Evolutionary conservation across 2,329 filamentous ascomycete species (phyloP).

Genomic region (Ophiostoma novo-ulmi): DNA sequence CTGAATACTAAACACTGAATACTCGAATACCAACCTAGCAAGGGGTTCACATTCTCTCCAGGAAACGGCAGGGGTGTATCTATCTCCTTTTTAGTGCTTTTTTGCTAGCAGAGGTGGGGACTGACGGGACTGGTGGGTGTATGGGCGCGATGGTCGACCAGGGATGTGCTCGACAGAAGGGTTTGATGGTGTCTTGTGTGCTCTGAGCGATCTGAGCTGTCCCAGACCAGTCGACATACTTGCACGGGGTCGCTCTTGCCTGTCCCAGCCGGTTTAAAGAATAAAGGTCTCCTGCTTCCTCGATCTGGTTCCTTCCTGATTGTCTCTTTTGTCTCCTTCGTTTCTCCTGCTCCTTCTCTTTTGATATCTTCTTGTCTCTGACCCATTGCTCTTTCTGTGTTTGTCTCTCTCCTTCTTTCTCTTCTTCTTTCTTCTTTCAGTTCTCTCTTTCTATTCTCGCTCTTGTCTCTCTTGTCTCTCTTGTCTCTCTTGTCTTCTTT

Average conservation of each 20-base stretch:
- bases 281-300: background rate
- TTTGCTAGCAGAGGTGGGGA: background rate
- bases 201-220: background rate
- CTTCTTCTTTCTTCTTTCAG: background rate
- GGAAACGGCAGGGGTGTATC: background rate
- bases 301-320: background rate
- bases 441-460: background rate
- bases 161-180: conserved; percentile 16
- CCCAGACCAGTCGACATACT: background rate
- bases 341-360: background rate
- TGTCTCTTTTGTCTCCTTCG: background rate
- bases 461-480: background rate
- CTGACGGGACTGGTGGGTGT: conserved; percentile 7
- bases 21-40: background rate
- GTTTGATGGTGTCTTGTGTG: background rate
- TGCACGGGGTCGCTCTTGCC: background rate
- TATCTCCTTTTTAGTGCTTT: background rate
- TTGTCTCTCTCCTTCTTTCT: background rate
- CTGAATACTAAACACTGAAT: background rate
- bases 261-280: background rate
- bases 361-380: background rate
- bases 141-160: conserved; percentile 4
- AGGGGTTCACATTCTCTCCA: background rate
- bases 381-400: background rate
- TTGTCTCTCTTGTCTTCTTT: background rate